phyloP scores from a whole-genome alignment of 2,329 filamentous ascomycete genomes.

The Rutstroemia sp. region DNA sequence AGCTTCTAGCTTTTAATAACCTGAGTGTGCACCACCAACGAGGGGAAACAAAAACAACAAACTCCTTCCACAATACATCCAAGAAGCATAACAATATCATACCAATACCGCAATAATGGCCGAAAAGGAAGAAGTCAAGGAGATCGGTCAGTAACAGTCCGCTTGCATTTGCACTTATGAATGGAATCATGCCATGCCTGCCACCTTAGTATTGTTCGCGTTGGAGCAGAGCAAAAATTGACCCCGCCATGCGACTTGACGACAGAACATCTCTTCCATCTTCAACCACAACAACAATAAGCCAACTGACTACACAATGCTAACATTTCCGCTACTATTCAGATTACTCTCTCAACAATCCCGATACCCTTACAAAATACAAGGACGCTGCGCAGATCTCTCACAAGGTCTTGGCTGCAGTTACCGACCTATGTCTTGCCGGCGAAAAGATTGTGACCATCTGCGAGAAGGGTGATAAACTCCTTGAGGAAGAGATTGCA shows the following conservation, averaged over 20 bases:
- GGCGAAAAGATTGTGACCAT: slow-evolving; percentile 90
- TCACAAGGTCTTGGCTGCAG: slow-evolving; percentile 87
- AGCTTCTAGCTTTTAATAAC: neutral
- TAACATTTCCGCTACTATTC: neutral
- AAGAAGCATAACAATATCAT: neutral
- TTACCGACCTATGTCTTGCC: slow-evolving; percentile 65
- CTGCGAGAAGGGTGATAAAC: slow-evolving; percentile 92
- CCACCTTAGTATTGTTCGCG: slow-evolving; percentile 19
- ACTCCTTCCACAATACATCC: neutral
- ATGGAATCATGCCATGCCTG: too few relatives aligned
- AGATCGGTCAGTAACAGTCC: slow-evolving; percentile 30
- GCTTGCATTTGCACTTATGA: slow-evolving; percentile 15
- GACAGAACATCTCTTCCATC: slow-evolving; percentile 7
- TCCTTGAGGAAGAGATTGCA: slow-evolving; percentile 83
- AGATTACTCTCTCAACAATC: slow-evolving; percentile 89
- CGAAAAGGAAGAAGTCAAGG: slow-evolving; percentile 33
- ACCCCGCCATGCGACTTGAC: slow-evolving; percentile 26
- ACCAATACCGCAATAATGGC: slow-evolving; percentile 29
- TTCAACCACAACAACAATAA: neutral
- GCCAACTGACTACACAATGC: neutral
- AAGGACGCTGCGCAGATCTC: slow-evolving; percentile 94
- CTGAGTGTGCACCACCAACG: neutral
- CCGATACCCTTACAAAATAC: slow-evolving; percentile 96
- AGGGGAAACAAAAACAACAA: neutral
- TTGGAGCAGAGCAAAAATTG: slow-evolving; percentile 16